phyloP scores from a whole-genome alignment of 169 alveolate genomes.

The Eimeria acervulina region DNA sequence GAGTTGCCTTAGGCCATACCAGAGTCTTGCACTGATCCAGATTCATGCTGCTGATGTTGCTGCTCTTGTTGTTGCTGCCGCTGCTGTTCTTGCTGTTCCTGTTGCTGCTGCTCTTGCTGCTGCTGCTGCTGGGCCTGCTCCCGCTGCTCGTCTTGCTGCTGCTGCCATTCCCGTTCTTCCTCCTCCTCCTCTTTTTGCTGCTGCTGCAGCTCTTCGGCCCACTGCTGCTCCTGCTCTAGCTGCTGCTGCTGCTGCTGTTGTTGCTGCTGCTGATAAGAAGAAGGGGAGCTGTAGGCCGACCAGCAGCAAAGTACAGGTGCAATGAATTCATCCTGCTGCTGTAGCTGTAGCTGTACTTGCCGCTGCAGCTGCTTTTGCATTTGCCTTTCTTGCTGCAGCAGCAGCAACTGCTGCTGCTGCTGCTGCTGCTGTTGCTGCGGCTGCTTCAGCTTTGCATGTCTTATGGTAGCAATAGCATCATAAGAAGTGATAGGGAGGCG shows the following conservation, averaged over 20 bases:
- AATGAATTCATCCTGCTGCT: too few species aligned
- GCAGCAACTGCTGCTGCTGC: conserved; percentile 47
- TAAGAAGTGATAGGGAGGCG: conserved; percentile 46
- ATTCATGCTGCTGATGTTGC: too few species aligned
- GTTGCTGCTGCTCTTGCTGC: background rate
- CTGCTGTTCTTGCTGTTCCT: too few species aligned
- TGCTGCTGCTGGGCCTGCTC: conserved; percentile 4
- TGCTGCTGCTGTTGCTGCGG: conserved; percentile 71
- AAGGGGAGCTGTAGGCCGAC: background rate
- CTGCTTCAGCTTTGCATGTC: background rate
- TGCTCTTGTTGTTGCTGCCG: too few species aligned
- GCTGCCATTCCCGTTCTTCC: conserved; percentile 7
- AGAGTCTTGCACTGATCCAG: background rate
- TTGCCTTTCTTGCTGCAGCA: background rate
- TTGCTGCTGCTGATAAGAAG: background rate
- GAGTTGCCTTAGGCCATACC: background rate
- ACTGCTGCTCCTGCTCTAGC: conserved; percentile 25
- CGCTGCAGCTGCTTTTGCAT: background rate
- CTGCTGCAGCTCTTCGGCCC: conserved; percentile 14
- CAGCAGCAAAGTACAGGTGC: too few species aligned
- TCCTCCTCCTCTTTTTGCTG: background rate
- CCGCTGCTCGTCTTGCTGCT: conserved; percentile 36
- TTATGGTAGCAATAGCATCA: background rate
- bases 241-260: conserved; percentile 48
- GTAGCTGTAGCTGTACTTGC: background rate